Base-by-base conservation (phyloP, 495 filamentous ascomycete species). In the Melanomma pulvis-pyrius region DNA sequence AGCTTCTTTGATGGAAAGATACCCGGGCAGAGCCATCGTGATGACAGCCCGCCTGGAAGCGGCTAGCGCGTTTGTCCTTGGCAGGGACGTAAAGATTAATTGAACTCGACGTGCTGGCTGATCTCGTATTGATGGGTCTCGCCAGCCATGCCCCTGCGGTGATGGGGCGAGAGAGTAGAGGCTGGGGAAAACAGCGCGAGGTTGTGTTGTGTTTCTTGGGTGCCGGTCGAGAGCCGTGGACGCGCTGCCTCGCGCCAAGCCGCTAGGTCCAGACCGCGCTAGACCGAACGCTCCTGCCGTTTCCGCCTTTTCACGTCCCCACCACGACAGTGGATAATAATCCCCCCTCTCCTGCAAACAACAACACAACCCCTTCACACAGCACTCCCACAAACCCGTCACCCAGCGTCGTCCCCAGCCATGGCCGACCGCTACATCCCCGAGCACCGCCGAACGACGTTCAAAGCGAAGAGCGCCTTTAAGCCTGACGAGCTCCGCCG, bases 341-440 rank as follows among this genome's bases (percentile, higher is more conserved):
- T 58, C 59, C 44, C 26, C 47, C 60, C 59, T 55, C 53, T 59
- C 53, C 26, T 48, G 63, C 72, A 70, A 63, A 68, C 61, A 50
- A 73, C 65, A 70, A 58, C 63, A 72, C 71, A 71, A 70, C 71
- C 63, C 71, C 59, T 70, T 49, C 19, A 22, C 48, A 7, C 29
- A 25, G 26, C 24, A 30, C 22, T 50, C 30, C 32, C 46, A 48
- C 71, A 56, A 63, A 61, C 44, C 59, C 67, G 57, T 62, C 58
- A 51, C 25, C 49, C 44, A 21, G 36, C 19, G 32, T 19, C 21
- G 41, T 29, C 63, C 39, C 25, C 58, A 76, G 89, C 70, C 82
- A 99, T 99, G 96, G 87, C 93, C 73, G 96, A 99, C 75, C 91
- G 93, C 52, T 99, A 96, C 82, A 99, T 99, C 76, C 96, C 96